phyloP scores from a whole-genome alignment of 2,329 filamentous ascomycete genomes.

The Apiospora marii region DNA sequence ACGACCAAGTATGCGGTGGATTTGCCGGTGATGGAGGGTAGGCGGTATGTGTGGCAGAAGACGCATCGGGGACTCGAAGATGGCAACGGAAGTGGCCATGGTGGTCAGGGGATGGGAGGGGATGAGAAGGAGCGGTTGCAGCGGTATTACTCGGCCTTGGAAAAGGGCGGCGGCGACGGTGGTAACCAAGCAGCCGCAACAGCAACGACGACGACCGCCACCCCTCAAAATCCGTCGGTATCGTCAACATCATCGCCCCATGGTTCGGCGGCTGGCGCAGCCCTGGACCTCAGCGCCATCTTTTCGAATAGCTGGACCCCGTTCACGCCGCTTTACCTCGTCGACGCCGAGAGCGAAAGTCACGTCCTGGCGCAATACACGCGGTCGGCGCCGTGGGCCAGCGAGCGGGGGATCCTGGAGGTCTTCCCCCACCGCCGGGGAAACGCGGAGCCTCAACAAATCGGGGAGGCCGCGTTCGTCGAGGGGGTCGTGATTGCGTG shows the following conservation, averaged over 20 bases:
- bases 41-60: slow-evolving; percentile 8
- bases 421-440: not conserved
- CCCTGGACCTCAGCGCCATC: not conserved
- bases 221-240: not conserved
- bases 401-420: slow-evolving; percentile 8
- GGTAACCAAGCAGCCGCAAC: not conserved
- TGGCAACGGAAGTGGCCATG: not conserved
- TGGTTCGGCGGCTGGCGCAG: not conserved
- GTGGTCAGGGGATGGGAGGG: not conserved
- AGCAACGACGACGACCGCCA: too few relatives aligned
- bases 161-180: not conserved
- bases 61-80: not conserved
- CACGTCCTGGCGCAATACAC: slow-evolving; percentile 9
- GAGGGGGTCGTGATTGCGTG: slow-evolving; percentile 1
- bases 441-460: not conserved
- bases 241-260: not conserved
- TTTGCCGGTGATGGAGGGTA: not conserved
- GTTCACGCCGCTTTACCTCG: slow-evolving; percentile 7
- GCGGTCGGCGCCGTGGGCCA: slow-evolving; percentile 9
- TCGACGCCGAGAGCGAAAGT: not conserved
- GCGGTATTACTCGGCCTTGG: not conserved
- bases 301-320: slow-evolving; percentile 8
- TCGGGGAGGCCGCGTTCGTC: not conserved
- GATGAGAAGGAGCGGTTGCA: not conserved
- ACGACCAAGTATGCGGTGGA: slow-evolving; percentile 9